Base-by-base conservation (phyloP, 2,329 filamentous ascomycete genomes). In the Alternaria hordeiaustralica region DNA sequence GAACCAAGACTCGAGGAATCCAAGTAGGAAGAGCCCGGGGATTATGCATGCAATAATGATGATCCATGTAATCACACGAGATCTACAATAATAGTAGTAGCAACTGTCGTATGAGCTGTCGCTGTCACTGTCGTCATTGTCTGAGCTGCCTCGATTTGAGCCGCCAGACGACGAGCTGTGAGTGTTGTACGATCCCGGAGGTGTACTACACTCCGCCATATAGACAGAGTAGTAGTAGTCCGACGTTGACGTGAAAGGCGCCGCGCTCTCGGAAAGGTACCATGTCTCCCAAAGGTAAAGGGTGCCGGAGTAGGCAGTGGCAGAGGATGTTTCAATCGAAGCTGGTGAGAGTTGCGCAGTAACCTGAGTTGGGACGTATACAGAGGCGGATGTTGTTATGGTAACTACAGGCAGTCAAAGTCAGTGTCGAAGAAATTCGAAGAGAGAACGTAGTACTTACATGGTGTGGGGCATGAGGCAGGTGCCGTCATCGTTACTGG, bases 401-500 rank as follows among this genome's bases (percentile, higher is more conserved):
- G 71, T 69, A 36, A 72, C 58, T 64, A 45, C 13, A 20, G 30
- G 13, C 20, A 54, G 50, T 61, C 13, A 26, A 30, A 26, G 47
- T 50, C 11, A 54, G 28, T 13, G 23, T 49, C 8, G 18, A 44
- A 18, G 12, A 12, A 5, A 36, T 25, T 28, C 12, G 21, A 25
- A 15, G 12, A 43, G 47, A 10, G 8, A 8, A 15, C 18, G 28
- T 12, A 12, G 41, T 21, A 61, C 61, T 30, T 45, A 64, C 61
- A 77, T 66, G 21, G 15, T 1, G 71, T 75, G 1, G 75, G 60
- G 51, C 76, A 78, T 7, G 63, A 72, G 2, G 73, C 44, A 11
- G 76, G 76, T 4, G 75, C 72, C 5, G 74, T 77, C 63, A 74
- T 75, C 4, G 74, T 77, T 1, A 78, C 75, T 3, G 66, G 67